Base-by-base conservation (phyloP, 345 rosid species). In the Eucalyptus erythrocorys region DNA sequence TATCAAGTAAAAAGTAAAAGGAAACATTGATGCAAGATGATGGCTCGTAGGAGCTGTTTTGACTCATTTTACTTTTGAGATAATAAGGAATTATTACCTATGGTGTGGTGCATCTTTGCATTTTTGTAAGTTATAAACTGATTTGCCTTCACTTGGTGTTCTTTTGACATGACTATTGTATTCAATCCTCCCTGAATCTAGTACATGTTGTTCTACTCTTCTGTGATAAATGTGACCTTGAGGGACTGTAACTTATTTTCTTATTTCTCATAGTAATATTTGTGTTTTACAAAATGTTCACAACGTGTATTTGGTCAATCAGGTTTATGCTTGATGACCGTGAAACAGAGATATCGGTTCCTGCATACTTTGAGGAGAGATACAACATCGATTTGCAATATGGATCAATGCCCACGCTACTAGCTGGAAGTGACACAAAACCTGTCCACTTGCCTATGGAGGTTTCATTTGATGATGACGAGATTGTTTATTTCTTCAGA, bases 371-470 rank as follows among this genome's bases (percentile, higher is more conserved):
- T 86, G 89, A 68, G 79, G 91, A 94, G 6, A 94, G 87, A 88
- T 96, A 96, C 88, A 87, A 89, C 3, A 87, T 93, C 49, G 85
- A 3, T 16, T 93, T 96, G 48, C 88, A 34, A 80, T 85, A 68
- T 88, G 85, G 93, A 7, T 30, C 76, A 37, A 85, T 95, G 91
- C 99, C 98, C 85, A 95, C 97, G 2, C 92, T 97, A 85, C 92
- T 91, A 91, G 89, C 94, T 51, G 99, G 98, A 57, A 93, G 90
- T 81, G 97, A 94, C 40, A 27, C 96, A 6, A 94, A n/a, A 51
- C 97, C 97, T 47, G 43, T 86, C 26, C 94, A 86, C 90, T 55
- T 92, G 51, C 99, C 99, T 0, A 97, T 97, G 98, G 99, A 97
- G 94, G 99, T 97, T 85, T 76, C 59, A 16, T 40, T 89, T 48